Conservation (phyloP, 345 rosid species). For the Chamaenerion angustifolium region DNA sequence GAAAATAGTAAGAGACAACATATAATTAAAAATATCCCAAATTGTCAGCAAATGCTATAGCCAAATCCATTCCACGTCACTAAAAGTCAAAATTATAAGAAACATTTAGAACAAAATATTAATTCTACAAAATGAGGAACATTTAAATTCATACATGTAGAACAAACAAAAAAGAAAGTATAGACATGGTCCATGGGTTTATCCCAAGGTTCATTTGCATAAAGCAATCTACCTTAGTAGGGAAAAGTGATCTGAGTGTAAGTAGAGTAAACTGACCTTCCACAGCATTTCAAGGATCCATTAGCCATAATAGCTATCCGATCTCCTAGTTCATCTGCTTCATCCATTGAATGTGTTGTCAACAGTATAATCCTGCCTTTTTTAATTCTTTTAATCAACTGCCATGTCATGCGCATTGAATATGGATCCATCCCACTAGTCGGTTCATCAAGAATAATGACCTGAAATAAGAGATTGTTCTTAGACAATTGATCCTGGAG, state of each 20-base stretch:
- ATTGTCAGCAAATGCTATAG: too few species aligned
- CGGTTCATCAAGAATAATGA: conserved; percentile 92
- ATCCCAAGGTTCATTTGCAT: too few species aligned
- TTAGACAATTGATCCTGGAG: background rate
- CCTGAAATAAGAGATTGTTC: conserved; percentile 33
- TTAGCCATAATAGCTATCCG: conserved; percentile 97
- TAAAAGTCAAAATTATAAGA: too few species aligned
- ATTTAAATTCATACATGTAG: too few species aligned
- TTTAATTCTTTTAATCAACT: conserved; percentile 72
- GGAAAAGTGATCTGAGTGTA: background rate
- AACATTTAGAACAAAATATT: too few species aligned
- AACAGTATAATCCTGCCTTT: conserved; percentile 86
- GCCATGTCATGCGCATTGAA: conserved; percentile 99
- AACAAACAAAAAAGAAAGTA: too few species aligned
- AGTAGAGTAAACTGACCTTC: conserved; percentile 41
- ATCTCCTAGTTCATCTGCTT: conserved; percentile 96
- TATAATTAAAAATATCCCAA: conserved; percentile 5
- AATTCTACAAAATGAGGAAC: too few species aligned
- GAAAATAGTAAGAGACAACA: conserved; percentile 8
- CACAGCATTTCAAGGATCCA: conserved; percentile 92
- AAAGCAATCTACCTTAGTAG: too few species aligned
- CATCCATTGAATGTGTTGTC: conserved; percentile 99
- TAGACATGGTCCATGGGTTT: too few species aligned
- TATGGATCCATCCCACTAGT: conserved; percentile 99
- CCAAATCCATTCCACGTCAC: too few species aligned